phyloP scores from a whole-genome alignment of 2,329 filamentous ascomycete genomes.

The Stachybotrys chlorohalonatus region DNA sequence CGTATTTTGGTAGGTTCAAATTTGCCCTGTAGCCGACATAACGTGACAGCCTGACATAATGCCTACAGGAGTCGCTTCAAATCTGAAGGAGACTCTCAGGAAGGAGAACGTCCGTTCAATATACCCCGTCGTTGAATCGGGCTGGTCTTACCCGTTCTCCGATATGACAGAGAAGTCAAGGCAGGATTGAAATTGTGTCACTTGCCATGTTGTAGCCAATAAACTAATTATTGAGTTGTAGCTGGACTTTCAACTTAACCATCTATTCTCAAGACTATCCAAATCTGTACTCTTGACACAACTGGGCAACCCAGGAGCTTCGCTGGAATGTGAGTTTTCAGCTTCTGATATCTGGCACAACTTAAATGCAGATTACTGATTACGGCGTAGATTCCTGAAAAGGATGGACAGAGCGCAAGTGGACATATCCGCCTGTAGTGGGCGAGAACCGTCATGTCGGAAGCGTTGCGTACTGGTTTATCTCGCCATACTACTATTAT shows the following conservation, averaged over 20 bases:
- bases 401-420: not conserved
- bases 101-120: not conserved
- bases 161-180: not conserved
- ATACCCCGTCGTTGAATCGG: not conserved
- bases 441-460: not conserved
- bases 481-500: not conserved
- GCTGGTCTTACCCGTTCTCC: not conserved
- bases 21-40: not conserved
- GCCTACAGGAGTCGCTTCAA: not conserved
- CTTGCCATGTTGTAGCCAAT: not conserved
- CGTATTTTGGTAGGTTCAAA: not conserved
- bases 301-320: not conserved
- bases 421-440: not conserved
- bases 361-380: not conserved
- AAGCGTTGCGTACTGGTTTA: not conserved
- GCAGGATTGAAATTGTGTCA: not conserved
- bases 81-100: not conserved
- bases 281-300: not conserved
- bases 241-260: not conserved
- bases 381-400: not conserved
- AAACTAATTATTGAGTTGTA: not conserved
- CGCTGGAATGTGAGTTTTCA: not conserved
- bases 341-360: not conserved
- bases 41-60: not conserved
- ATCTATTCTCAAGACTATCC: not conserved